Conservation (phyloP, 257 asterid species). For the Przewalskia tangutica region DNA sequence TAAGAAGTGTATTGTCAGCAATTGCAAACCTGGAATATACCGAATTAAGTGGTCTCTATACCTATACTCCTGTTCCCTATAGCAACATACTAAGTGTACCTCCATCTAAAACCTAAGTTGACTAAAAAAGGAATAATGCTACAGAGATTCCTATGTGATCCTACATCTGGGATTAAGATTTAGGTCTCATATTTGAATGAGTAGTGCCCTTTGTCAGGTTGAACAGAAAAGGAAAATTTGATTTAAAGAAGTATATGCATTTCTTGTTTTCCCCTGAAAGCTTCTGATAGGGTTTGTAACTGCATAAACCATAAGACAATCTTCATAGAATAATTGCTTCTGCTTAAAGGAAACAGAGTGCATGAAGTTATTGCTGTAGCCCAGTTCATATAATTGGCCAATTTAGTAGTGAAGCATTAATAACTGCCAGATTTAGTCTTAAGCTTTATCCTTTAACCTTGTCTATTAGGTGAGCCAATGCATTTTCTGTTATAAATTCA, state of each 20-base stretch:
- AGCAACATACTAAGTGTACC: neutral
- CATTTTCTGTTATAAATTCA: slow-evolving; percentile 1
- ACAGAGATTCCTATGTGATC: neutral
- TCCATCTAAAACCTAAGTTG: neutral
- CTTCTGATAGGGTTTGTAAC: neutral
- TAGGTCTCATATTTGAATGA: neutral
- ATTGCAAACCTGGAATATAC: neutral
- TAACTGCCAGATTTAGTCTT: neutral
- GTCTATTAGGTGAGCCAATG: neutral
- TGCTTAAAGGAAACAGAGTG: neutral
- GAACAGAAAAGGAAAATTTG: neutral
- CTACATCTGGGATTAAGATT: neutral
- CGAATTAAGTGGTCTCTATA: neutral
- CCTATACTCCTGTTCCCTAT: neutral
- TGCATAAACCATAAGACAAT: neutral
- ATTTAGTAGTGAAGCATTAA: neutral
- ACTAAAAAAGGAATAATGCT: neutral
- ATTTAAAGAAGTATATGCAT: neutral
- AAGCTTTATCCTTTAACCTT: neutral
- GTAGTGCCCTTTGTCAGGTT: neutral
- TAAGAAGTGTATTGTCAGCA: neutral
- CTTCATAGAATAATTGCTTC: neutral
- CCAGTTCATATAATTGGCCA: neutral
- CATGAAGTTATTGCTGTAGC: neutral
- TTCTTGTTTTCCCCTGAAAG: neutral